Evolutionary conservation across 192 early-diverging fungal genomes (phyloP), one percentile per base, ranked within the genome.

Genomic region (Martensiomyces pterosporus): DNA sequence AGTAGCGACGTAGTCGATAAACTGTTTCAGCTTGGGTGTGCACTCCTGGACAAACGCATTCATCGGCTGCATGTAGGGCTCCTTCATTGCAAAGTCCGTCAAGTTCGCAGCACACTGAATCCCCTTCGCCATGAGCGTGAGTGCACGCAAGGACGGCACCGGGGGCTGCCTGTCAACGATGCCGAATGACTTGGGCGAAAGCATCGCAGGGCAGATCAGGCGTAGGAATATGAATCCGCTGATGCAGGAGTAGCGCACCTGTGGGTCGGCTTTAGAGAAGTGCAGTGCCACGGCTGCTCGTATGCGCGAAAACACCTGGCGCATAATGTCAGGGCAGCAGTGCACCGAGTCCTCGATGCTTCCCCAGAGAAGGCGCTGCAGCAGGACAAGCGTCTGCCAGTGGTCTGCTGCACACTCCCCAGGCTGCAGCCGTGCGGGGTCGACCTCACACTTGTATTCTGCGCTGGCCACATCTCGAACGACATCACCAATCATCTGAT

Each of bases 181-280:
- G n/a, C 82, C 78, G 53, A 86, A 88, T 4, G 79, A 49, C 47
- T 79, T 82, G 21, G 86, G 86, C 19, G 82, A 78, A 29, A 85
- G 55, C 65, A 88, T 86, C 0, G 86, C 86, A 0, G 86, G 85
- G 37, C 85, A 86, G 37, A 88, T 70, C 25, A 87, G 53, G 1
- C 86, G 73, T 25, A 88, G 49, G 46, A 88, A 88, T 14, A 88
- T 59, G 52, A 88, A 87, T 10, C 83, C 82, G 39, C 82, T 86
- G 24, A 79, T 55, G 52, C 68, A 74, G 34, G 70, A 64, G 38
- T 68, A 75, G 16, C 60, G 53, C 34, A 75, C 50, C 16, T 68
- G 52, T 8, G 24, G 34, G 22, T 48, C 34, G 4, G 48, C 39
- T 5, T 50, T 52, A 8, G 48, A 37, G 38, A 63, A 67, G 25